phyloP scores from a whole-genome alignment of 73 alveolate species.

The Paramecium sexaurelia region DNA sequence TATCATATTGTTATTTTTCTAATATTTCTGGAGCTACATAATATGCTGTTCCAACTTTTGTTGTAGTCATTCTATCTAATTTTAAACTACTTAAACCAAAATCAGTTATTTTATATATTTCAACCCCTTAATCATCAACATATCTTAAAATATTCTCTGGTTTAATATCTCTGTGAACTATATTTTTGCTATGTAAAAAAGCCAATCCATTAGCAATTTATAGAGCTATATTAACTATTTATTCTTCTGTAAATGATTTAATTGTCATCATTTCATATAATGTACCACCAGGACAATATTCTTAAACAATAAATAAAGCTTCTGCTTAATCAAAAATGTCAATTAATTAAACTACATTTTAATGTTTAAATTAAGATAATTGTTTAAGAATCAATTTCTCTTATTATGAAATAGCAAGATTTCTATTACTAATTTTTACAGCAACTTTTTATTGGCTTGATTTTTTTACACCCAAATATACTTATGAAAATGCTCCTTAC shows the following conservation, averaged over 20 bases:
- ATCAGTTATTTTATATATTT: constrained; percentile 46
- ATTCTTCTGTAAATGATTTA: constrained; percentile 2
- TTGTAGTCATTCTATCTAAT: constrained; percentile 73
- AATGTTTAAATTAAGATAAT: neutral
- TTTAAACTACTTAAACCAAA: constrained; percentile 38
- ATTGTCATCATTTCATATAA: constrained; percentile 17
- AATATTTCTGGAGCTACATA: constrained; percentile 83
- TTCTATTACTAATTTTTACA: constrained; percentile 22
- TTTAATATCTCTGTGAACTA: constrained; percentile 46
- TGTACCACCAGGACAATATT: constrained; percentile 47
- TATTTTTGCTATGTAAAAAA: constrained; percentile 9
- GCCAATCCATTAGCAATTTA: constrained; percentile 28
- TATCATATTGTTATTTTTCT: constrained; percentile 70
- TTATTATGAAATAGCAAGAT: constrained; percentile 1
- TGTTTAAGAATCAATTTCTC: constrained; percentile 13
- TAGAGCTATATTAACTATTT: constrained; percentile 1
- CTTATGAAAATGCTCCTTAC: neutral
- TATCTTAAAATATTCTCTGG: constrained; percentile 48
- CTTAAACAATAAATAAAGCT: neutral
- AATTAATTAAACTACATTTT: constrained; percentile 3
- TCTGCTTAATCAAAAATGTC: constrained; percentile 26
- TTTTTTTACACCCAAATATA: constrained; percentile 5
- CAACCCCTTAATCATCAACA: neutral
- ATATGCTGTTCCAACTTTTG: constrained; percentile 83
- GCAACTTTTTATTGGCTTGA: neutral